Percentiles rank a stretch among this genome's conserved stretches.
phyloP scores from a whole-genome alignment of 169 alveolate species.

The Babesia bigemina region DNA sequence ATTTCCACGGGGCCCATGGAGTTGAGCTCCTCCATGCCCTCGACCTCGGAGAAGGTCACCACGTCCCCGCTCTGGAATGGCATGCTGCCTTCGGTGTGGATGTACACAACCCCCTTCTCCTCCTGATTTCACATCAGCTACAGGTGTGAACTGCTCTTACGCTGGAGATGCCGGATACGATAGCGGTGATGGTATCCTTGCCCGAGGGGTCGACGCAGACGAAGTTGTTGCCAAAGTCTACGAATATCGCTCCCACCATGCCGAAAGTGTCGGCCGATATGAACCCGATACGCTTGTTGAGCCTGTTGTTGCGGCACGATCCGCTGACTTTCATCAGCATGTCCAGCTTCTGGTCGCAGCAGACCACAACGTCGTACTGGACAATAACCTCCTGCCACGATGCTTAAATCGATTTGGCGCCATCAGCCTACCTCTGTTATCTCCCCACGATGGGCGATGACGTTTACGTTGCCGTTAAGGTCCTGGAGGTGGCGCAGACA shows the following conservation, averaged over 20 bases:
- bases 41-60: slow-evolving; percentile 93
- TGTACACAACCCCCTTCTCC: slow-evolving; percentile 47
- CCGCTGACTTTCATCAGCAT: slow-evolving; percentile 65
- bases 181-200: slow-evolving; percentile 85
- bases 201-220: slow-evolving; percentile 85
- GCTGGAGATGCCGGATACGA: slow-evolving; percentile 80
- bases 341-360: slow-evolving; percentile 74
- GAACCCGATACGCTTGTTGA: slow-evolving; percentile 80
- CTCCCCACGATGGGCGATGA: slow-evolving; percentile 59
- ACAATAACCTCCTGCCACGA: slow-evolving; percentile 72
- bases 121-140: slow-evolving; percentile 36
- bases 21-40: slow-evolving; percentile 96
- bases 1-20: slow-evolving; percentile 87
- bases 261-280: slow-evolving; percentile 87
- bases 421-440: slow-evolving; percentile 54
- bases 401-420: no score
- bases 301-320: slow-evolving; percentile 66
- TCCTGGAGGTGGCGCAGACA: slow-evolving; percentile 85
- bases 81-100: slow-evolving; percentile 49
- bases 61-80: slow-evolving; percentile 93
- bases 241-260: slow-evolving; percentile 93
- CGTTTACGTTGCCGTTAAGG: slow-evolving; percentile 90
- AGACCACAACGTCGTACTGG: slow-evolving; percentile 81
- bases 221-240: slow-evolving; percentile 93
- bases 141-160: slow-evolving; percentile 47